These are phyloP conservation scores for Starmerella geochares DNA, from an alignment of 805 yeast genomes.

Conservation along the genomic window DNA sequence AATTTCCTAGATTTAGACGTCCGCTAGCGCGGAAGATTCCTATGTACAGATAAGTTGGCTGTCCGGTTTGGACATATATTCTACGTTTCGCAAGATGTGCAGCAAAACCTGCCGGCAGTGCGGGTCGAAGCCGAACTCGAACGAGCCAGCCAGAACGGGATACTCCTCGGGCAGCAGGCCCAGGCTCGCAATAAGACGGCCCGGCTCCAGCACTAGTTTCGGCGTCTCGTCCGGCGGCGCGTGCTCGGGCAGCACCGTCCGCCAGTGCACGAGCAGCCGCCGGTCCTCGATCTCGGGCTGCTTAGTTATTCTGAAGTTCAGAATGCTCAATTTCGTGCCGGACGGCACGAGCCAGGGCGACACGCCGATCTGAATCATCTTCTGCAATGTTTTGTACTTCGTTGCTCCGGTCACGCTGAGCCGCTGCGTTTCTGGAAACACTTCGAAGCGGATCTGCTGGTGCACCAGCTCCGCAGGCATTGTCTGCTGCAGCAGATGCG, in stretches of 20 bases:
- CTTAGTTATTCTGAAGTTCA: conserved; percentile 18
- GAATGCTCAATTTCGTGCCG: conserved; percentile 24
- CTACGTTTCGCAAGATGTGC: conserved; percentile 31
- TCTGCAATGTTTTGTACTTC: conserved; percentile 26
- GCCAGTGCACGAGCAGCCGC: conserved; percentile 24
- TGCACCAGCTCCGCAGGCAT: conserved; percentile 28
- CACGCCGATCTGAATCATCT: conserved; percentile 27
- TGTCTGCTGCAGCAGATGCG: conserved; percentile 25
- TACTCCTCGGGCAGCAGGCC: conserved; percentile 31
- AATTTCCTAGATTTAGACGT: background rate
- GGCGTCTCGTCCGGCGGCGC: background rate
- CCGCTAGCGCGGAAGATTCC: conserved; percentile 1
- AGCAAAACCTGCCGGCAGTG: conserved; percentile 25
- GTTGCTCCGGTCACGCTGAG: conserved; percentile 27
- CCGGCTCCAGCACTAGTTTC: conserved; percentile 17
- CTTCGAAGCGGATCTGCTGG: conserved; percentile 24
- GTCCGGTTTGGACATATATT: conserved; percentile 29
- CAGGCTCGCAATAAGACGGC: conserved; percentile 25
- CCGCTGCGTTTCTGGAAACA: conserved; percentile 29
- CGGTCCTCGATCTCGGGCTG: conserved; percentile 17
- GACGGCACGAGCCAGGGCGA: conserved; percentile 28
- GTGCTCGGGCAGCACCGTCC: conserved; percentile 20
- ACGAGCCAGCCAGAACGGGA: conserved; percentile 32
- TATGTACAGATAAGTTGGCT: conserved; percentile 18
- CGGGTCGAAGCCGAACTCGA: conserved; percentile 30